Conservation (phyloP, 2,329 filamentous ascomycete species). For the Colletotrichum chrysophilum region DNA sequence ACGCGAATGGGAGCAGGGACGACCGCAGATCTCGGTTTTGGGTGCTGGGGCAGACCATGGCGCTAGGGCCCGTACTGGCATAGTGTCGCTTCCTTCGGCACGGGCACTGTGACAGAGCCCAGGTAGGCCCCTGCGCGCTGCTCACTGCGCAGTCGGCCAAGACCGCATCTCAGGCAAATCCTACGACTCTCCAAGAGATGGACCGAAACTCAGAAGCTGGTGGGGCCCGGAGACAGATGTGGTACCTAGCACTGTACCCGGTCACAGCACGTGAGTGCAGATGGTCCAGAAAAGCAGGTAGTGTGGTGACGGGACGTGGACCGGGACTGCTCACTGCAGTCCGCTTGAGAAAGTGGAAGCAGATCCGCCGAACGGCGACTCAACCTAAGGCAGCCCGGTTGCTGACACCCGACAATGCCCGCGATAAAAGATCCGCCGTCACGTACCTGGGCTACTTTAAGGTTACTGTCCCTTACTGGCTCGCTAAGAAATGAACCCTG, state of each 20-base stretch:
- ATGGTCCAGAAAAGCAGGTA: neutral
- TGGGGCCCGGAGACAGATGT: neutral
- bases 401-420: neutral
- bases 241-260: too few species aligned
- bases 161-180: neutral
- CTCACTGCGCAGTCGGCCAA: neutral
- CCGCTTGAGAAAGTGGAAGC: neutral
- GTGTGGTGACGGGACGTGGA: neutral
- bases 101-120: neutral
- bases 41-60: neutral
- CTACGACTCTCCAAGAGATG: neutral
- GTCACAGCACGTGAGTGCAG: too few species aligned
- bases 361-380: neutral
- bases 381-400: too few species aligned
- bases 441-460: neutral
- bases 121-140: neutral
- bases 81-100: neutral
- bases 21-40: neutral
- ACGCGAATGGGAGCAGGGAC: neutral
- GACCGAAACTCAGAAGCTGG: neutral
- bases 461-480: neutral
- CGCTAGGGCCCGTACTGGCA: neutral
- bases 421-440: neutral
- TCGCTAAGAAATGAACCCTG: neutral
- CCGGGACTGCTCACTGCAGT: neutral